Conservation (phyloP, 2,329 filamentous ascomycete genomes). For the Colletotrichum lentis region DNA sequence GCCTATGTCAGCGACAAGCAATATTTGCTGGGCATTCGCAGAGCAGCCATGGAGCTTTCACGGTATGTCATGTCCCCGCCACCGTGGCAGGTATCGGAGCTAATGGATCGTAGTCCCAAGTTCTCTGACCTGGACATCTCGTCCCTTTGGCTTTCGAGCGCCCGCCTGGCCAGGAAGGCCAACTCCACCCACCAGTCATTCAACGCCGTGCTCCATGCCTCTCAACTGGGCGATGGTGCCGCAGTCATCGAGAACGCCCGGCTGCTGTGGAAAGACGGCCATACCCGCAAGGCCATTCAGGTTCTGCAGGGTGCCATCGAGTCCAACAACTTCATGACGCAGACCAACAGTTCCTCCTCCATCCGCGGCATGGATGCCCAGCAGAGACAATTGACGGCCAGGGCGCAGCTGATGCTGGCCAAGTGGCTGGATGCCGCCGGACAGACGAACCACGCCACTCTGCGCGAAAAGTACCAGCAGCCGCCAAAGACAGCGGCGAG, state of each 20-base stretch:
- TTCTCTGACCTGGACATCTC: slow-evolving; percentile 81
- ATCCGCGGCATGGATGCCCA: slow-evolving; percentile 56
- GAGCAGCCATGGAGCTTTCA: slow-evolving; percentile 85
- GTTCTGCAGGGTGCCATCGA: slow-evolving; percentile 86
- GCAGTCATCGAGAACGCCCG: slow-evolving; percentile 95
- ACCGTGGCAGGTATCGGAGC: not conserved
- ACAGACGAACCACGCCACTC: slow-evolving; percentile 83
- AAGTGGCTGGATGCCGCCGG: slow-evolving; percentile 98
- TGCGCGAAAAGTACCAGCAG: slow-evolving; percentile 83
- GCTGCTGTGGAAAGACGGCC: slow-evolving; percentile 90
- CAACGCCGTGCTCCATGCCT: slow-evolving; percentile 90
- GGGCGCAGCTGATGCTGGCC: slow-evolving; percentile 86
- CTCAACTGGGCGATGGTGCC: slow-evolving; percentile 81
- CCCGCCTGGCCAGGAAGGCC: slow-evolving; percentile 84
- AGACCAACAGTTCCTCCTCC: slow-evolving; percentile 51
- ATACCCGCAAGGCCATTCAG: slow-evolving; percentile 94
- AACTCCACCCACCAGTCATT: slow-evolving; percentile 88
- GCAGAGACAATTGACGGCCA: slow-evolving; percentile 70
- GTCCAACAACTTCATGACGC: slow-evolving; percentile 75
- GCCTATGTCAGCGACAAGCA: slow-evolving; percentile 93
- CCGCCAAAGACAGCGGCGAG: slow-evolving; percentile 74
- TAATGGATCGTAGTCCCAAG: slow-evolving; percentile 52
- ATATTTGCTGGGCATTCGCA: slow-evolving; percentile 84
- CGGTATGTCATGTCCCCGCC: slow-evolving; percentile 56
- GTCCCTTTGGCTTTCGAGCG: slow-evolving; percentile 83